A percentile compares a stretch with the other conserved stretches of the same genome.
These are phyloP conservation scores for Pezizomycotina sp. DNA, from an alignment of 2,329 filamentous ascomycete genomes.

Conservation along the genomic window DNA sequence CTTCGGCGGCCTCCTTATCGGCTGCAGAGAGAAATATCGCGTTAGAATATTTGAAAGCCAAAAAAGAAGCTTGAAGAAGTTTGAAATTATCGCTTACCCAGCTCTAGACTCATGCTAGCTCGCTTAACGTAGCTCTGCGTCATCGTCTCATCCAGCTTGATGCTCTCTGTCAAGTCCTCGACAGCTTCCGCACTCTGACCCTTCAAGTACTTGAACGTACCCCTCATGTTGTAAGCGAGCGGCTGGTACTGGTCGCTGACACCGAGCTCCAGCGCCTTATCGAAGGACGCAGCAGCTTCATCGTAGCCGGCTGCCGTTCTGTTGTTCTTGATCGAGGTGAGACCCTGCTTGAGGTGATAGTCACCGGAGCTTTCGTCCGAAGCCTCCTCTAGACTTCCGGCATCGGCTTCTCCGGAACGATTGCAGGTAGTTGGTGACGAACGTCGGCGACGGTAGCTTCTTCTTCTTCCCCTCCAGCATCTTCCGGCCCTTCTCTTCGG, in stretches of 20 bases:
- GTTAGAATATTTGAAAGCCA: background rate
- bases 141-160: slow-evolving; percentile 71
- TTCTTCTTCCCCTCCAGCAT: slow-evolving; percentile 67
- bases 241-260: slow-evolving; percentile 71
- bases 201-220: slow-evolving; percentile 83
- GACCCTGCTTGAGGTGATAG: slow-evolving; percentile 69
- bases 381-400: slow-evolving; percentile 67
- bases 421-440: slow-evolving; percentile 96
- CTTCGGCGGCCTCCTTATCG: slow-evolving; percentile 67
- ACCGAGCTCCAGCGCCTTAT: slow-evolving; percentile 68
- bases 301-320: slow-evolving; percentile 86
- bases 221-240: slow-evolving; percentile 87
- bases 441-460: slow-evolving; percentile 86
- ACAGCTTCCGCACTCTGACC: slow-evolving; percentile 75
- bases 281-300: slow-evolving; percentile 70
- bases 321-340: slow-evolving; percentile 55
- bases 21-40: slow-evolving; percentile 34
- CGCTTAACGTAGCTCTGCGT: slow-evolving; percentile 98
- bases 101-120: slow-evolving; percentile 91
- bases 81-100: slow-evolving; percentile 42
- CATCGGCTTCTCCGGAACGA: slow-evolving; percentile 75
- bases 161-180: slow-evolving; percentile 75
- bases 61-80: background rate
- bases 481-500: slow-evolving; percentile 79
- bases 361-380: slow-evolving; percentile 64